These are phyloP conservation scores for Candida sojae DNA, from an alignment of 1,139 yeast genomes.

Conservation along the genomic window DNA sequence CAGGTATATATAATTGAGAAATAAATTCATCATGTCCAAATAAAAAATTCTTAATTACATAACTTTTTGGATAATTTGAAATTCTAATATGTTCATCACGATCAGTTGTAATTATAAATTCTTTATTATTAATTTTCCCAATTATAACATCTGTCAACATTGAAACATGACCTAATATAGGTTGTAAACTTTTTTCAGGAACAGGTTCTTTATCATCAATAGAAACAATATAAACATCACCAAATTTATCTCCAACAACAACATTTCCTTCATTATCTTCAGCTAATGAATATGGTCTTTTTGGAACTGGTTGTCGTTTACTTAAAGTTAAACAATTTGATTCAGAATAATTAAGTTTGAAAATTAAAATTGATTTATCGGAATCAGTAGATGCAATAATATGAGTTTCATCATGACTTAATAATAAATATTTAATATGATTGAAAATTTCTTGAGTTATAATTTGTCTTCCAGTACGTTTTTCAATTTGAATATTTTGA, in stretches of 20 bases:
- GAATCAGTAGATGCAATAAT: constrained; percentile 77
- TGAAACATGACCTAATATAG: constrained; percentile 93
- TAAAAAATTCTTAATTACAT: constrained; percentile 75
- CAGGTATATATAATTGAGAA: constrained; percentile 58
- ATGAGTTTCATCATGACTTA: constrained; percentile 51
- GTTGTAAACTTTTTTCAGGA: constrained; percentile 50
- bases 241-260: constrained; percentile 93
- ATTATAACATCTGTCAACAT: constrained; percentile 78
- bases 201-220: constrained; percentile 31
- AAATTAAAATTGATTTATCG: constrained; percentile 77
- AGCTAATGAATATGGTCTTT: constrained; percentile 86
- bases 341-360: constrained; percentile 37
- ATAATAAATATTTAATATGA: constrained; percentile 60
- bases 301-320: constrained; percentile 79
- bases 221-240: constrained; percentile 78
- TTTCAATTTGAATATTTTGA: constrained; percentile 43
- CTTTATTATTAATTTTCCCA: constrained; percentile 45
- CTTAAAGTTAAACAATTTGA: constrained; percentile 43
- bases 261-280: constrained; percentile 51
- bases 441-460: constrained; percentile 58
- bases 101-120: constrained; percentile 77
- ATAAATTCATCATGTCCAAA: constrained; percentile 89
- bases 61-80: constrained; percentile 79
- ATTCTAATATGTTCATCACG: constrained; percentile 95
- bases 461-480: constrained; percentile 12